phyloP scores from a whole-genome alignment of 2,329 filamentous ascomycete species.

The Neonectria neomacrospora region DNA sequence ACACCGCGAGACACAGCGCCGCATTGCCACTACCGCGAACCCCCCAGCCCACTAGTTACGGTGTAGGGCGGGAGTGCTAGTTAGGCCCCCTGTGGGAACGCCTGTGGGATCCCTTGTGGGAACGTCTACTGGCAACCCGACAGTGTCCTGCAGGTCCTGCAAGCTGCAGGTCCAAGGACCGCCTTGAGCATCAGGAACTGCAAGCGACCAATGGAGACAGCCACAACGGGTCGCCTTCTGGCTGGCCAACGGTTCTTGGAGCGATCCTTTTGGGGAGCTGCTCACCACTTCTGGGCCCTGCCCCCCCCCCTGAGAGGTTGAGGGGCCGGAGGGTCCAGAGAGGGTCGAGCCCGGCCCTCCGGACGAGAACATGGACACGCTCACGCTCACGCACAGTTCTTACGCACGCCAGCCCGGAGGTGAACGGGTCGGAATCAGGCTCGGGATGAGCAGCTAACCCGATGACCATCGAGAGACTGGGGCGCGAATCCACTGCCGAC shows the following conservation, averaged over 20 bases:
- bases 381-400: not conserved
- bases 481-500: constrained; percentile 32
- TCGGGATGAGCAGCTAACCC: constrained; percentile 16
- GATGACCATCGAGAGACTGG: constrained; percentile 17
- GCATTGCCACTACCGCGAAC: constrained; percentile 13
- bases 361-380: constrained; percentile 9
- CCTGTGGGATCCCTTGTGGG: constrained; percentile 14
- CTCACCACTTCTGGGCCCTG: constrained; percentile 1
- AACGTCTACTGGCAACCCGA: constrained; percentile 11
- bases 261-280: constrained; percentile 7
- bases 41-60: constrained; percentile 10
- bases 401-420: not conserved
- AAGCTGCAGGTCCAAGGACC: constrained; percentile 15
- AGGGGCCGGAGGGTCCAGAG: not conserved
- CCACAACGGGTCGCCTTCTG: constrained; percentile 10
- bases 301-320: constrained; percentile 15
- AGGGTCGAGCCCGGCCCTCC: not conserved
- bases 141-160: constrained; percentile 13
- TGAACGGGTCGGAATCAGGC: constrained; percentile 9
- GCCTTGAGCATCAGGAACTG: constrained; percentile 7
- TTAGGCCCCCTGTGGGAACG: constrained; percentile 19
- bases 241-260: constrained; percentile 22
- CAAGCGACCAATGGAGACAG: constrained; percentile 17
- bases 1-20: not conserved
- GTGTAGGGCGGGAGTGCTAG: constrained; percentile 22